Conservation (phyloP, 2,329 filamentous ascomycete species). For the Fusarium robinianum region DNA sequence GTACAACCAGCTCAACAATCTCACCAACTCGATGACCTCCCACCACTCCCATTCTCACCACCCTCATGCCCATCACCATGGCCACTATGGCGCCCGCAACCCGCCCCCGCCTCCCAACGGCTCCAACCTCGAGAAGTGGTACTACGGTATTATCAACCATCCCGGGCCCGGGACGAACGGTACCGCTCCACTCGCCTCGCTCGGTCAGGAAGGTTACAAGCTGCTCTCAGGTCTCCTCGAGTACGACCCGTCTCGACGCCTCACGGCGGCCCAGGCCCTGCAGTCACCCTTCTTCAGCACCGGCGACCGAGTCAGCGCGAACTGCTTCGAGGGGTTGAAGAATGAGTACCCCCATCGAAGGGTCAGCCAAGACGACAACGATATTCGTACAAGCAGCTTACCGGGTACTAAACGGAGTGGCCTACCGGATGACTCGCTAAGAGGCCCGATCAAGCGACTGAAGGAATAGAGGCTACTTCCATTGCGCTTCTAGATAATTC, state of each 20-base stretch:
- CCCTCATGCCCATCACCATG: conserved; percentile 53
- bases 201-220: conserved; percentile 78
- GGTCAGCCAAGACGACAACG: conserved; percentile 93
- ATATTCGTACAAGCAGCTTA: conserved; percentile 86
- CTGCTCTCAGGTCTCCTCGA: conserved; percentile 82
- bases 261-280: conserved; percentile 88
- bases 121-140: conserved; percentile 76
- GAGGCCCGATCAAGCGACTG: conserved; percentile 63
- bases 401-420: conserved; percentile 91
- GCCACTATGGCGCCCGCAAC: conserved; percentile 46
- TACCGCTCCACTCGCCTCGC: conserved; percentile 55
- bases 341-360: conserved; percentile 87
- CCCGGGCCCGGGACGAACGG: conserved; percentile 41
- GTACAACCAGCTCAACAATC: conserved; percentile 68
- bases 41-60: conserved; percentile 47
- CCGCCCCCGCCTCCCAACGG: conserved; percentile 38
- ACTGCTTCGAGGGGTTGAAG: conserved; percentile 90
- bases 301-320: conserved; percentile 72
- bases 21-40: conserved; percentile 56
- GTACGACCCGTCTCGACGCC: conserved; percentile 86
- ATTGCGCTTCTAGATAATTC: too few species aligned
- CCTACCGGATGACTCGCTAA: conserved; percentile 77
- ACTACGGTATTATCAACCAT: conserved; percentile 70
- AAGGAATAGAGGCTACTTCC: conserved; percentile 64
- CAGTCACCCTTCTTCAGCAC: conserved; percentile 86